Conservation (phyloP, 73 alveolate genomes). For the Paramecium bursaria region DNA sequence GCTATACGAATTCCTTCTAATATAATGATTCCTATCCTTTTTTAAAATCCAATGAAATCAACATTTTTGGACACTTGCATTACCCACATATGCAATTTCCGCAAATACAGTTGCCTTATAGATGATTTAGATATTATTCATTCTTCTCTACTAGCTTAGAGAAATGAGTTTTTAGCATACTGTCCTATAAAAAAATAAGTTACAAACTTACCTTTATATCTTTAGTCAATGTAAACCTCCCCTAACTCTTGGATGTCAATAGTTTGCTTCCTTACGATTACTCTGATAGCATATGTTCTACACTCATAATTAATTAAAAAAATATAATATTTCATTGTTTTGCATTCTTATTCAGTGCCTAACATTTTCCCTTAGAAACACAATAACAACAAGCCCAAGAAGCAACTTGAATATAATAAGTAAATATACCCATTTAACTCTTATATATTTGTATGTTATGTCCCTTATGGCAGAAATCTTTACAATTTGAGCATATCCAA, state of each 20-base stretch:
- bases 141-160: constrained; percentile 9
- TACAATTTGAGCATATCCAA: constrained; percentile 24
- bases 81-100: constrained; percentile 40
- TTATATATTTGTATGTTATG: background rate
- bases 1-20: background rate
- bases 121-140: constrained; percentile 32
- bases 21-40: constrained; percentile 48
- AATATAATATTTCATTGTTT: no score
- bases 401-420: no score
- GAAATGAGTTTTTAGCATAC: constrained; percentile 24
- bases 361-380: constrained; percentile 28
- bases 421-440: no score
- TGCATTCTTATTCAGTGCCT: constrained; percentile 8
- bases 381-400: constrained; percentile 55
- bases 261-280: no score
- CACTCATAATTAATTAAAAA: no score
- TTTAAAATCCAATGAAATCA: constrained; percentile 10
- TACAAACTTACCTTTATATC: no score
- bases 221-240: no score
- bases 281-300: no score
- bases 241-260: no score
- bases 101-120: constrained; percentile 33
- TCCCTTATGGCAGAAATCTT: background rate
- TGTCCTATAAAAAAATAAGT: no score
- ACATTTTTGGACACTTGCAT: constrained; percentile 41